A percentile compares a stretch with the other conserved stretches of the same genome.
Conservation (phyloP, 805 yeast genomes). For the Brettanomyces sp. region DNA sequence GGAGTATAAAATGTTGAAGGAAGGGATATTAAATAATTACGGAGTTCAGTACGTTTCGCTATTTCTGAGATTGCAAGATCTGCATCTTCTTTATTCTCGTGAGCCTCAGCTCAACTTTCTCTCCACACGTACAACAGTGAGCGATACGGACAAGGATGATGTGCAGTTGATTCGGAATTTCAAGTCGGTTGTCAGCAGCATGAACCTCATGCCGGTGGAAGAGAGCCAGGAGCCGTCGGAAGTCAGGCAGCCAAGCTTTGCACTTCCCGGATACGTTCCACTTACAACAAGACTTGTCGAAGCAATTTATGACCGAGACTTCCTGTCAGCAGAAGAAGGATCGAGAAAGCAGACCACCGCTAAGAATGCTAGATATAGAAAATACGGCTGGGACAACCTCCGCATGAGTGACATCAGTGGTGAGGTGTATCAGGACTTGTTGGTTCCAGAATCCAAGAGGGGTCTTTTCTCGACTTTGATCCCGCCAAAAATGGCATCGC, state of each 20-base stretch:
- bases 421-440: slow-evolving; percentile 19
- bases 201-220: slow-evolving; percentile 38
- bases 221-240: slow-evolving; percentile 19
- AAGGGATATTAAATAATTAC: slow-evolving; percentile 49
- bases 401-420: slow-evolving; percentile 35
- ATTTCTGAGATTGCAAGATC: slow-evolving; percentile 39
- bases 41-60: slow-evolving; percentile 47
- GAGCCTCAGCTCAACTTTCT: slow-evolving; percentile 15
- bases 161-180: slow-evolving; percentile 27
- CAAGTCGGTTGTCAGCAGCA: slow-evolving; percentile 25
- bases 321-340: slow-evolving; percentile 17
- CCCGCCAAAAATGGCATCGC: slow-evolving; percentile 14
- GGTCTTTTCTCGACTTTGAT: slow-evolving; percentile 17
- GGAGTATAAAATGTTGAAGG: slow-evolving; percentile 47
- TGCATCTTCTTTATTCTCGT: slow-evolving; percentile 35
- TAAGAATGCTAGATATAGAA: slow-evolving; percentile 5
- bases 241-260: slow-evolving; percentile 44
- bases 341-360: background rate
- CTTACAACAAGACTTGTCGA: slow-evolving; percentile 61
- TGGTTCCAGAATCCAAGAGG: slow-evolving; percentile 23
- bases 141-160: background rate
- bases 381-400: slow-evolving; percentile 35
- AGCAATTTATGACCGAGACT: slow-evolving; percentile 50
- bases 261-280: slow-evolving; percentile 81
- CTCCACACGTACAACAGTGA: slow-evolving; percentile 4